Evolutionary conservation across 1,139 yeast species (phyloP).

Genomic region (Pichia sp.): DNA sequence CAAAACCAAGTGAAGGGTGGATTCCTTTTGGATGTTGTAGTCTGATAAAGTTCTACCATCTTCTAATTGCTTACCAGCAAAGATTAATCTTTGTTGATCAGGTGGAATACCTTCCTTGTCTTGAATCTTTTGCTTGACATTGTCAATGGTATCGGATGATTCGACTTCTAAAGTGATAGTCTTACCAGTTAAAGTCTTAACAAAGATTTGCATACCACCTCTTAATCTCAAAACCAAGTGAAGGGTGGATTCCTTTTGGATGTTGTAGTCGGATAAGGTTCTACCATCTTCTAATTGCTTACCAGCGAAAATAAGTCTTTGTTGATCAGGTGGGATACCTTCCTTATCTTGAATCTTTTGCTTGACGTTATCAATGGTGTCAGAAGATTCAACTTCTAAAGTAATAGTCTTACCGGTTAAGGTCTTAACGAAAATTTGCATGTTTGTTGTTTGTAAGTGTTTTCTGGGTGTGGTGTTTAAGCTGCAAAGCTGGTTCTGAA

Average conservation of each 20-base stretch:
- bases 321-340: conserved; percentile 4
- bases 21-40: conserved; percentile 90
- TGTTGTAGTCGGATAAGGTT: conserved; percentile 1
- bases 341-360: conserved; percentile 4
- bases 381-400: conserved; percentile 1
- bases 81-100: conserved; percentile 81
- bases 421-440: conserved; percentile 3
- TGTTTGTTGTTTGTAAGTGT: not conserved
- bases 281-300: conserved; percentile 2
- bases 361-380: not conserved
- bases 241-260: conserved; percentile 1
- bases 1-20: conserved; percentile 79
- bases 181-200: conserved; percentile 32
- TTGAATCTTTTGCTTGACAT: conserved; percentile 79
- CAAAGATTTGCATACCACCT: conserved; percentile 46
- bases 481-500: too few relatives aligned
- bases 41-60: conserved; percentile 87
- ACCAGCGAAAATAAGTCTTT: conserved; percentile 1
- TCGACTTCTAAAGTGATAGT: conserved; percentile 71
- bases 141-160: conserved; percentile 72
- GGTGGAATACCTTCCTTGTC: conserved; percentile 90
- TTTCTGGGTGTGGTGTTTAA: too few relatives aligned
- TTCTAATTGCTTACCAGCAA: conserved; percentile 86
- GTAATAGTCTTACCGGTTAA: conserved; percentile 3
- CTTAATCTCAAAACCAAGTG: conserved; percentile 2